These are phyloP conservation scores for Didymella pomorum DNA, from an alignment of 2,329 filamentous ascomycete genomes.

Conservation along the genomic window DNA sequence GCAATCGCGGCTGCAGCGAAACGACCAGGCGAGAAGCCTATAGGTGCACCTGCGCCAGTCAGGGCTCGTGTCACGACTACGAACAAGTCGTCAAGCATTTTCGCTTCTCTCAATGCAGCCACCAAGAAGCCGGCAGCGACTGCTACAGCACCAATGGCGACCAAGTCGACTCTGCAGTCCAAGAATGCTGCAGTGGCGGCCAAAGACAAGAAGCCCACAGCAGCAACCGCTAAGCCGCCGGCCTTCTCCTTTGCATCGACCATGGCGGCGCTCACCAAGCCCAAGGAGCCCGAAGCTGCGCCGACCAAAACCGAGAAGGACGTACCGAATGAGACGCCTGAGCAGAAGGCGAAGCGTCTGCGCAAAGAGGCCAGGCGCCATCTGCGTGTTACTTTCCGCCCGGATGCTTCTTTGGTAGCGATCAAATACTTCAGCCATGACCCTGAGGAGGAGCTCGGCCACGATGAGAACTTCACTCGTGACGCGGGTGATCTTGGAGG, in stretches of 20 bases:
- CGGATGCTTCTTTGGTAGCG: slow-evolving; percentile 70
- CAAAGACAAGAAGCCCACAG: slow-evolving; percentile 43
- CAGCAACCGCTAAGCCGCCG: slow-evolving; percentile 39
- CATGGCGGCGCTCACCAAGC: slow-evolving; percentile 58
- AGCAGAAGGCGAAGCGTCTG: slow-evolving; percentile 71
- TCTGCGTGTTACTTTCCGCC: slow-evolving; percentile 74
- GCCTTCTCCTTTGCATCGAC: slow-evolving; percentile 52
- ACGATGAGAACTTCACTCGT: slow-evolving; percentile 71
- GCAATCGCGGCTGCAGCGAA: slow-evolving; percentile 32
- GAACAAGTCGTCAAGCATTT: slow-evolving; percentile 57
- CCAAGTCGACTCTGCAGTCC: slow-evolving; percentile 33
- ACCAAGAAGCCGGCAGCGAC: slow-evolving; percentile 52
- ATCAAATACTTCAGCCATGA: slow-evolving; percentile 76
- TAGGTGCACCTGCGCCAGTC: slow-evolving; percentile 35
- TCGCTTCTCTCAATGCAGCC: slow-evolving; percentile 56
- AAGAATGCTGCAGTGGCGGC: slow-evolving; percentile 35
- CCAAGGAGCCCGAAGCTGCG: slow-evolving; percentile 61
- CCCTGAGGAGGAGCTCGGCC: slow-evolving; percentile 72
- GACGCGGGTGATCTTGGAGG: slow-evolving; percentile 77
- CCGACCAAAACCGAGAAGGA: slow-evolving; percentile 61
- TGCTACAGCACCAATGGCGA: slow-evolving; percentile 29
- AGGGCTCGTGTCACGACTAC: slow-evolving; percentile 49
- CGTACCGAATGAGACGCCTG: slow-evolving; percentile 67
- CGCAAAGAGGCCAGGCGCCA: slow-evolving; percentile 76
- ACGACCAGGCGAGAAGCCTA: slow-evolving; percentile 40